These are phyloP conservation scores for Cytidiella melzeri DNA, from an alignment of 768 basidiomycete genomes.

Conservation along the genomic window DNA sequence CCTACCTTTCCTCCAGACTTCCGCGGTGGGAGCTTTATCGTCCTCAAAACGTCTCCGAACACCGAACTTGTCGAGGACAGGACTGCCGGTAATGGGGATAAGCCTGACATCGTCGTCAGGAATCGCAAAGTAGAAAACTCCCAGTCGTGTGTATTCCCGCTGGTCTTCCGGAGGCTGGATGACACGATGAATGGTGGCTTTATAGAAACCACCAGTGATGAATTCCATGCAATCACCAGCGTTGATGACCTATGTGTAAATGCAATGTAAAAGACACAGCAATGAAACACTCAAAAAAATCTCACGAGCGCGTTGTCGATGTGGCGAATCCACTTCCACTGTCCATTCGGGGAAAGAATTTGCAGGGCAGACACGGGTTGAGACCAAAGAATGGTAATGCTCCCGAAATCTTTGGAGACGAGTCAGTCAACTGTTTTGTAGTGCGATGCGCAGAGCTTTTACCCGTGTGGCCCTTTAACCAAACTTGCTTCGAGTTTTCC, in stretches of 20 bases:
- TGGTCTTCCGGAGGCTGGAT: constrained; percentile 32
- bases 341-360: constrained; percentile 26
- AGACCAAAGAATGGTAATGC: constrained; percentile 31
- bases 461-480: constrained; percentile 35
- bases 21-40: constrained; percentile 24
- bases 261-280: not conserved
- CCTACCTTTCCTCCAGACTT: constrained; percentile 27
- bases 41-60: constrained; percentile 21
- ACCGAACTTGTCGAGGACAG: constrained; percentile 26
- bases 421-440: not conserved
- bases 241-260: constrained; percentile 32
- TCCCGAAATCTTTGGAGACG: constrained; percentile 21
- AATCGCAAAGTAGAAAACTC: constrained; percentile 30
- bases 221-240: constrained; percentile 30
- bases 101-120: constrained; percentile 27
- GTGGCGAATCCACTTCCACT: constrained; percentile 31
- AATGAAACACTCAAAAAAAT: not conserved
- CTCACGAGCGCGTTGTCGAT: constrained; percentile 27
- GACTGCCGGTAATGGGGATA: constrained; percentile 23
- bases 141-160: constrained; percentile 27
- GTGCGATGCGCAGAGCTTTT: not conserved
- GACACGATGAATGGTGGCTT: constrained; percentile 33
- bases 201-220: constrained; percentile 31
- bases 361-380: constrained; percentile 31
- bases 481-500: constrained; percentile 24